A percentile compares a stretch with the other conserved stretches of the same genome.
These are phyloP conservation scores for Elsinoe perseae DNA, from an alignment of 2,329 filamentous ascomycete genomes.

Conservation along the genomic window DNA sequence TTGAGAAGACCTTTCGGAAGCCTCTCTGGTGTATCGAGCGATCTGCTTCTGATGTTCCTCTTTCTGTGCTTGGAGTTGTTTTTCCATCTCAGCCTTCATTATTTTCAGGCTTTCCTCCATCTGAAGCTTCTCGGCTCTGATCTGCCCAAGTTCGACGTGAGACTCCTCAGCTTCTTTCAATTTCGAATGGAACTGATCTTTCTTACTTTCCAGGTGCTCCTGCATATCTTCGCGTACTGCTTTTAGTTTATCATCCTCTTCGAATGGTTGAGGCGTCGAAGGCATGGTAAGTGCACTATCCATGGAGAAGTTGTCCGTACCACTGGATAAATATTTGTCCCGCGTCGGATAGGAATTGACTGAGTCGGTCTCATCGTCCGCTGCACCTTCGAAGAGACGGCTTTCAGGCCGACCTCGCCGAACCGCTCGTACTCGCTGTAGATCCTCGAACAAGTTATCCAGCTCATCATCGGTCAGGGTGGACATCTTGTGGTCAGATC, in stretches of 20 bases:
- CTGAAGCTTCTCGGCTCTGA: constrained; percentile 69
- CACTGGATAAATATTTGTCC: constrained; percentile 92
- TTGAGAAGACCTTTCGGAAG: constrained; percentile 40
- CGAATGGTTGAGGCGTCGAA: constrained; percentile 73
- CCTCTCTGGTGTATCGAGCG: constrained; percentile 59
- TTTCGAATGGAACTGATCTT: constrained; percentile 72
- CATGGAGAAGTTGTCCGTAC: constrained; percentile 82
- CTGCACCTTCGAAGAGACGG: constrained; percentile 43
- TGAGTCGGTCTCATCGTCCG: constrained; percentile 82
- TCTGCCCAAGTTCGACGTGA: constrained; percentile 72
- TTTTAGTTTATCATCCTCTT: constrained; percentile 68
- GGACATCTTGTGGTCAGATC: constrained; percentile 83
- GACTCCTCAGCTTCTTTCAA: constrained; percentile 67
- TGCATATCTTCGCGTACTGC: constrained; percentile 78
- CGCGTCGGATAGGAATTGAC: constrained; percentile 77
- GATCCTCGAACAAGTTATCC: constrained; percentile 86
- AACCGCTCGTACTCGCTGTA: constrained; percentile 79
- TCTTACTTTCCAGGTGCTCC: constrained; percentile 70
- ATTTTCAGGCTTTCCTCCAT: constrained; percentile 76
- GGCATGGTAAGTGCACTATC: constrained; percentile 93
- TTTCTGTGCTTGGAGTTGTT: constrained; percentile 73
- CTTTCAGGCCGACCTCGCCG: constrained; percentile 60
- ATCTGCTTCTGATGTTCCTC: constrained; percentile 78
- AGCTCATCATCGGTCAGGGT: constrained; percentile 89
- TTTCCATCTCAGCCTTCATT: constrained; percentile 82